Evolutionary conservation across 1,284 basidiomycete species (phyloP).

Genomic region (Pascua sp.): DNA sequence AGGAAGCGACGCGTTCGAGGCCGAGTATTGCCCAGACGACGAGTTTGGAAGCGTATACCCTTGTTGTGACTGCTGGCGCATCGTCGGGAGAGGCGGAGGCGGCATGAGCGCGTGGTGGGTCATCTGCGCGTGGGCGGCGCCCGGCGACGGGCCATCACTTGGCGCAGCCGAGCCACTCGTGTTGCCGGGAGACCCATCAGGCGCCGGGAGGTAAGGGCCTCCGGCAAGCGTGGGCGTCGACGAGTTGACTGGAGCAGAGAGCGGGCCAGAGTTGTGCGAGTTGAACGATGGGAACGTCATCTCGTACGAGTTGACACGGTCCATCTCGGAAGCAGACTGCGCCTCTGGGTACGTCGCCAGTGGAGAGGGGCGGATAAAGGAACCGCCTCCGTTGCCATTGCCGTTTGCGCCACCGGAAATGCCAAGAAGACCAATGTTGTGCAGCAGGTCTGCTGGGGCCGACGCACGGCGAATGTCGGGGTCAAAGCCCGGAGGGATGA

Average conservation of each 20-base stretch:
- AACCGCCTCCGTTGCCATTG: not conserved
- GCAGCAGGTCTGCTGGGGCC: constrained; percentile 26
- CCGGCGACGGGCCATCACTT: constrained; percentile 13
- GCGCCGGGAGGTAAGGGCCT: constrained; percentile 16
- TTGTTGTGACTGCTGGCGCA: not conserved
- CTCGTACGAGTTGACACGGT: constrained; percentile 3
- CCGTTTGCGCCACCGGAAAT: constrained; percentile 12
- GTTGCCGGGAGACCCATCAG: constrained; percentile 4
- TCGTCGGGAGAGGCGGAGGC: constrained; percentile 10
- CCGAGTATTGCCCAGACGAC: not conserved
- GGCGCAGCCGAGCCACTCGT: constrained; percentile 3
- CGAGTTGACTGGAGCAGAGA: not conserved
- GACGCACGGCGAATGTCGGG: constrained; percentile 29
- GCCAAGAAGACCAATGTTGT: constrained; percentile 29
- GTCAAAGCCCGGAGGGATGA: constrained; percentile 22
- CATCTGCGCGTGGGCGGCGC: constrained; percentile 5
- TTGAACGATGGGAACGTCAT: not conserved
- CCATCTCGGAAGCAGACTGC: not conserved
- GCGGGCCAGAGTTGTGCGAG: not conserved
- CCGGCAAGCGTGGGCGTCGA: constrained; percentile 8
- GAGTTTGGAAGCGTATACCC: too few species aligned
- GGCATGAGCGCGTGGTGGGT: constrained; percentile 10
- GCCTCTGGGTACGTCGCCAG: constrained; percentile 2
- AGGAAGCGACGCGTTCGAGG: not conserved
- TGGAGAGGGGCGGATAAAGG: constrained; percentile 10